Base-by-base conservation (phyloP, 345 rosid genomes). In the Excoecaria cochinchinensis region DNA sequence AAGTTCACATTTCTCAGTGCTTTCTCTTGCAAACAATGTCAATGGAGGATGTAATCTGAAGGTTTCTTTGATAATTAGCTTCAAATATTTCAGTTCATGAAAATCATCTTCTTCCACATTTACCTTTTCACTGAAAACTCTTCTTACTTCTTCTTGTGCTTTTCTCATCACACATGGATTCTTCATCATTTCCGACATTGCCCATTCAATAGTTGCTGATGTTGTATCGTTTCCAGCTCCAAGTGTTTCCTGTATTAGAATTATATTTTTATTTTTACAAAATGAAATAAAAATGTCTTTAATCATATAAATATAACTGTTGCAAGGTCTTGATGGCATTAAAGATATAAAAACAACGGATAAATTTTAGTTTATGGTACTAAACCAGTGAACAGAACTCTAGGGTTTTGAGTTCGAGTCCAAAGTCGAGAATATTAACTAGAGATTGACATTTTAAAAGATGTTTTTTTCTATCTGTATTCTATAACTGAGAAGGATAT, bases 21-120 rank as follows among this genome's bases (percentile, higher is more conserved):
- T n/a, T 59, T 58, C 75, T 72, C 75, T 57, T 40, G 67, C 66
- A 71, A 71, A 58, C 8, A 71, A 44, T 13, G 74, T 15, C 4
- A 1, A 38, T 3, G 67, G 74, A 42, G 74, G 66, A 58, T 71
- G 74, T 4, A 71, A 7, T 57, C 74, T 57, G 1, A 71, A 10
- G 11, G 74, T 71, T 71, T 71, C 74, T 56, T 56, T 71, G 19
- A 71, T 71, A 14, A 71, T 24, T 10, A 22, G 16, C 25, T 69
- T 69, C 31, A 69, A 69, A 38, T 51, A 69, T 19, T 69, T 36
- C 15, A 69, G 17, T 31, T 52, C 59, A 1, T 5, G 8, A 17
- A 52, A 15, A 36, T 9, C 2, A 22, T 25, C 13, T 44, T 66
- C 70, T 14, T 48, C 58, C 1, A 68, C 13, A 10, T 55, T 36